These are phyloP conservation scores for Aspergillus brasiliensis DNA, from an alignment of 2,329 filamentous ascomycete genomes.

Conservation along the genomic window DNA sequence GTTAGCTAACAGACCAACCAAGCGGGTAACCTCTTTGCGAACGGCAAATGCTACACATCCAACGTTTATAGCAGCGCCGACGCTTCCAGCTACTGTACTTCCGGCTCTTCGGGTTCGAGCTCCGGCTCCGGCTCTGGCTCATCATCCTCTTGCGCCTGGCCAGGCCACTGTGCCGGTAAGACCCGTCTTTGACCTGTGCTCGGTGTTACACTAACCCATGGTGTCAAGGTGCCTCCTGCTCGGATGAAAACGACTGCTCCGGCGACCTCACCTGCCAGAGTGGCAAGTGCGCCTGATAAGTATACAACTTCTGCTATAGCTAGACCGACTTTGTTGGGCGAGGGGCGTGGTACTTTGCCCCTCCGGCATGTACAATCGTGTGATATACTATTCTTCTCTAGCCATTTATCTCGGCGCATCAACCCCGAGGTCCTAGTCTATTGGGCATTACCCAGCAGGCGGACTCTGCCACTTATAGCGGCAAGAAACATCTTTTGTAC, in stretches of 20 bases:
- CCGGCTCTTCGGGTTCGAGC: neutral
- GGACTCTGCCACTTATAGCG: too few species aligned
- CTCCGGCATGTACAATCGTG: too few species aligned
- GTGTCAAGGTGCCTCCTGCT: constrained; percentile 4
- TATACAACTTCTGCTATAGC: too few species aligned
- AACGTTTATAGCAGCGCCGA: neutral
- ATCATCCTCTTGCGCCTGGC: constrained; percentile 1
- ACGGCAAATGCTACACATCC: constrained; percentile 6
- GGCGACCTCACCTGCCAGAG: neutral
- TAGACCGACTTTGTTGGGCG: too few species aligned
- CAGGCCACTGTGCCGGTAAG: constrained; percentile 1
- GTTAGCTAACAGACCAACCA: neutral
- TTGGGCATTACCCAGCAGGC: too few species aligned
- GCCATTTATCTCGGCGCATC: too few species aligned
- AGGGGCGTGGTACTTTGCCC: too few species aligned
- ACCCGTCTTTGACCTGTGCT: too few species aligned
- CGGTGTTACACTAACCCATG: neutral
- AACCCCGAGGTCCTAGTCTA: too few species aligned
- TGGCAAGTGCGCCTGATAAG: constrained; percentile 1
- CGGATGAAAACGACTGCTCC: constrained; percentile 5
- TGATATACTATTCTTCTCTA: too few species aligned
- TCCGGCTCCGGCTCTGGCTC: neutral
- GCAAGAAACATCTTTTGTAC: too few species aligned
- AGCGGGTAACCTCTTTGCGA: constrained; percentile 1
- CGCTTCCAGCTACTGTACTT: constrained; percentile 1